These are phyloP conservation scores for Fonsecaea monophora DNA, from an alignment of 2,329 filamentous ascomycete genomes.

Conservation along the genomic window DNA sequence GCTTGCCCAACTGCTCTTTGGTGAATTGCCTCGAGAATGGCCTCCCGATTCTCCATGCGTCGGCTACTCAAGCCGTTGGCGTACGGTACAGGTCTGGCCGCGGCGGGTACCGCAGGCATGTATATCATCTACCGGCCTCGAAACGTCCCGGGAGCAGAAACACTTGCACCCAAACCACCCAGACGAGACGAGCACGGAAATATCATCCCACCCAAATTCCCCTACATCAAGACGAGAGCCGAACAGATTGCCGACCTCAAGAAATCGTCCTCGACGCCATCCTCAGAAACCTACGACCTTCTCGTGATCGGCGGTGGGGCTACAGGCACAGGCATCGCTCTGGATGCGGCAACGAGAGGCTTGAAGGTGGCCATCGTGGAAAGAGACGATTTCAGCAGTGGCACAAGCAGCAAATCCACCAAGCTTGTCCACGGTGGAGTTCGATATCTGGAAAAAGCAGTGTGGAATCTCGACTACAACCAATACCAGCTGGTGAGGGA, in stretches of 20 bases:
- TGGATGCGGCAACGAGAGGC: constrained; percentile 79
- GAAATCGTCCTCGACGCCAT: constrained; percentile 62
- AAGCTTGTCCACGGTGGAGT: constrained; percentile 86
- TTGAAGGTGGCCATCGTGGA: constrained; percentile 83
- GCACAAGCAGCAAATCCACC: constrained; percentile 85
- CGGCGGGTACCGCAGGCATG: constrained; percentile 59
- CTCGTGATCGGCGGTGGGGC: constrained; percentile 80
- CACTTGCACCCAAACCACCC: constrained; percentile 61
- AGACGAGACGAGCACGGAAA: constrained; percentile 60
- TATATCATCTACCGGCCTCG: constrained; percentile 68
- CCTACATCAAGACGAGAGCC: constrained; percentile 57
- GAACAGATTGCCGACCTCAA: constrained; percentile 62
- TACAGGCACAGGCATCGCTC: constrained; percentile 80
- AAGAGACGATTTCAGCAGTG: constrained; percentile 80
- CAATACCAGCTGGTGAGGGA: constrained; percentile 80
- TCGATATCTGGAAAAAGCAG: constrained; percentile 82
- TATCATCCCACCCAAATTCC: constrained; percentile 61
- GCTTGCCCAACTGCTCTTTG: background rate
- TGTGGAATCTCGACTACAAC: constrained; percentile 83
- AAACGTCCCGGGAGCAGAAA: constrained; percentile 62
- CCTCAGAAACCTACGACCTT: constrained; percentile 70
- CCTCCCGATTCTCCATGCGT: constrained; percentile 44
- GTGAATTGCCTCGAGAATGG: constrained; percentile 22
- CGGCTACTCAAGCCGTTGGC: constrained; percentile 64
- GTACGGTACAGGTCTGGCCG: constrained; percentile 63